Base-by-base conservation (phyloP, 164 flowering plant genomes). In the Malania oleifera region DNA sequence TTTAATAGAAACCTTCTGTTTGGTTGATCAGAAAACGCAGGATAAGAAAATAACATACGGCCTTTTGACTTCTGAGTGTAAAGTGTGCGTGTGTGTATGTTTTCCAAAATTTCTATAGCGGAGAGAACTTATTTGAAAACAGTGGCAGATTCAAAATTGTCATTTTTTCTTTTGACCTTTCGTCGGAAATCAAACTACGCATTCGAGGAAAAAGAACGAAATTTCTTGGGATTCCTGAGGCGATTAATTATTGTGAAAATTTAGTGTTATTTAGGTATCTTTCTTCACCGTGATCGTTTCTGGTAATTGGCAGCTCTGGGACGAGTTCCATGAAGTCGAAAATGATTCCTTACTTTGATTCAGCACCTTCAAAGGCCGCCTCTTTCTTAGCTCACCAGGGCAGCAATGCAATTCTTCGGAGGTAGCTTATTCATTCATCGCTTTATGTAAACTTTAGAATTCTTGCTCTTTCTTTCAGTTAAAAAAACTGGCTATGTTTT, bases 341-440 rank as follows among this genome's bases (percentile, higher is more conserved):
- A 51, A 39, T 79, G 64, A 71, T 79, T 14, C 80, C 78, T n/a
- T 69, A 68, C 56, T 79, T 69, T 56, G 73, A 76, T 64, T 79
- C 80, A 1, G 20, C 59, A 3, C 67, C 63, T 14, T 69, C 75
- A 1, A 73, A 53, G 64, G 67, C 75, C 4, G 67, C 71, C 9
- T 73, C 78, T 1, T 23, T 1, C 31, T 39, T 70, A 20, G 74
- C 76, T 56, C 76, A 75, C 63, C 68, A 56, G 27, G 74, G 69
- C 26, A 61, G 62, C 45, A 37, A 37, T 17, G 73, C 77, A 12
- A 17, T 76, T 57, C 62, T 62, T 53, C 63, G 60, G 40, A 71
- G 75, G 78, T 72, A 43, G 35, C 35, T 31, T 4, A 31, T 31
- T 31, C n/a, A n/a, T n/a, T n/a, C n/a, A n/a, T n/a, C n/a, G n/a